phyloP scores from a whole-genome alignment of 345 rosid species.

The Moringa oleifera region DNA sequence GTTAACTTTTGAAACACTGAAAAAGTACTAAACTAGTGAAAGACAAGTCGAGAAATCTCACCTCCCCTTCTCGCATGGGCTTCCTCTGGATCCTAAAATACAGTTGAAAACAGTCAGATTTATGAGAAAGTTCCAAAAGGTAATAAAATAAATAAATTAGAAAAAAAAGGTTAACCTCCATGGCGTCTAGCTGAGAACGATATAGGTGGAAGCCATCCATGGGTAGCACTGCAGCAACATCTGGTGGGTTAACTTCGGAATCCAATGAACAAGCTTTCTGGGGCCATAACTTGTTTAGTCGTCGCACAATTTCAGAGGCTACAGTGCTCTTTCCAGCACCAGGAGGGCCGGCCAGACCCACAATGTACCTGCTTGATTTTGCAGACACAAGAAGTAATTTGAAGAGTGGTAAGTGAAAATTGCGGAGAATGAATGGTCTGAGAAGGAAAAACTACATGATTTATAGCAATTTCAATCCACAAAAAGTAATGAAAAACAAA shows the following conservation, averaged over 20 bases:
- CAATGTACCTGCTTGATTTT: slow-evolving; percentile 49
- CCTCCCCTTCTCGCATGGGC: slow-evolving; percentile 99
- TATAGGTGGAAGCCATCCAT: slow-evolving; percentile 97
- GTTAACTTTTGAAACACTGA: slow-evolving; percentile 1
- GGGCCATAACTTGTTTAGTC: slow-evolving; percentile 68
- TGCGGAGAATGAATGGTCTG: not conserved
- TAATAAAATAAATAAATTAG: not conserved
- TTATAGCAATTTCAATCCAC: not conserved
- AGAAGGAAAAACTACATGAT: slow-evolving; percentile 2
- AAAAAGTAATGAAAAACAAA: not conserved
- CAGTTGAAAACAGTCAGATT: not conserved
- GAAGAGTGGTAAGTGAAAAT: not conserved
- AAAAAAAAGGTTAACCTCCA: slow-evolving; percentile 61
- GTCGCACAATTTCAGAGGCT: slow-evolving; percentile 65
- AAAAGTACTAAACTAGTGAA: slow-evolving; percentile 9
- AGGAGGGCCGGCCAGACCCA: slow-evolving; percentile 93
- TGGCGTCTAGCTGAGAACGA: slow-evolving; percentile 83
- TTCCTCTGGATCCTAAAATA: slow-evolving; percentile 76
- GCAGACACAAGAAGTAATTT: slow-evolving; percentile 8
- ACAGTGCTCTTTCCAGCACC: slow-evolving; percentile 93
- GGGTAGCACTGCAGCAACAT: slow-evolving; percentile 75
- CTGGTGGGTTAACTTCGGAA: slow-evolving; percentile 58
- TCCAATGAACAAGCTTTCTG: slow-evolving; percentile 56
- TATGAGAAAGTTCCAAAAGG: no score
- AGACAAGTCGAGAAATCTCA: slow-evolving; percentile 29